These are phyloP conservation scores for Zymoseptoria tritici DNA, from an alignment of 2,329 filamentous ascomycete genomes.

Conservation along the genomic window DNA sequence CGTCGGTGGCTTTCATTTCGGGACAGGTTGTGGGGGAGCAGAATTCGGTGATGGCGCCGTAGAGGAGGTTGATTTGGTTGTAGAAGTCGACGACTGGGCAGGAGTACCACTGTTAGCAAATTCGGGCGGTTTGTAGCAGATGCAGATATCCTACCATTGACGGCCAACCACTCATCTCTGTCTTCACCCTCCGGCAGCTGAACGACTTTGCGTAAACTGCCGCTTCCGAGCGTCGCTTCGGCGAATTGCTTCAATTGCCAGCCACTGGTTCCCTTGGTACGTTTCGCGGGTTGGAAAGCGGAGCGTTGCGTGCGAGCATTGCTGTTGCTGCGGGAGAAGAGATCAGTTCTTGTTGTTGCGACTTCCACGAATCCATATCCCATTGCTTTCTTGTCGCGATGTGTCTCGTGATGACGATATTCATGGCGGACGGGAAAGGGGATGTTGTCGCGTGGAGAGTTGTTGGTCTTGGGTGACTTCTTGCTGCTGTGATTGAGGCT, in stretches of 20 bases:
- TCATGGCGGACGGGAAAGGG: conserved; percentile 15
- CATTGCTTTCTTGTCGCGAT: conserved; percentile 10
- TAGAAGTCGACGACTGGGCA: conserved; percentile 95
- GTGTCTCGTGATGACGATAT: conserved; percentile 19
- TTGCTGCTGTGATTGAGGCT: not conserved
- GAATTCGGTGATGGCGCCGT: conserved; percentile 98
- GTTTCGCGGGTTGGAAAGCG: conserved; percentile 81
- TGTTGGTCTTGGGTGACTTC: not conserved
- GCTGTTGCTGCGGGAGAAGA: conserved; percentile 34
- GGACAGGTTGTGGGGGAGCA: conserved; percentile 95
- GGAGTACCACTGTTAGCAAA: not conserved
- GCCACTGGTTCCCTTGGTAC: conserved; percentile 77
- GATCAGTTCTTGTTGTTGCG: conserved; percentile 26
- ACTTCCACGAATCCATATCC: conserved; percentile 22
- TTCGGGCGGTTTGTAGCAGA: not conserved
- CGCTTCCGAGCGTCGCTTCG: conserved; percentile 90
- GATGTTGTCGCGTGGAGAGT: conserved; percentile 8
- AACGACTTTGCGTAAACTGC: conserved; percentile 90
- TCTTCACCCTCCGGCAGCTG: conserved; percentile 96
- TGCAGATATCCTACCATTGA: conserved; percentile 65
- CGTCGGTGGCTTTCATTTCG: conserved; percentile 99
- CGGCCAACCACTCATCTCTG: conserved; percentile 94
- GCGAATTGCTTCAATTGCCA: conserved; percentile 97
- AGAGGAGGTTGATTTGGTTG: conserved; percentile 98
- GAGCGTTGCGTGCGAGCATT: conserved; percentile 58